A percentile compares a stretch with the other conserved stretches of the same genome.
phyloP scores from a whole-genome alignment of 2,329 filamentous ascomycete genomes.

The Diaporthe ampelina region DNA sequence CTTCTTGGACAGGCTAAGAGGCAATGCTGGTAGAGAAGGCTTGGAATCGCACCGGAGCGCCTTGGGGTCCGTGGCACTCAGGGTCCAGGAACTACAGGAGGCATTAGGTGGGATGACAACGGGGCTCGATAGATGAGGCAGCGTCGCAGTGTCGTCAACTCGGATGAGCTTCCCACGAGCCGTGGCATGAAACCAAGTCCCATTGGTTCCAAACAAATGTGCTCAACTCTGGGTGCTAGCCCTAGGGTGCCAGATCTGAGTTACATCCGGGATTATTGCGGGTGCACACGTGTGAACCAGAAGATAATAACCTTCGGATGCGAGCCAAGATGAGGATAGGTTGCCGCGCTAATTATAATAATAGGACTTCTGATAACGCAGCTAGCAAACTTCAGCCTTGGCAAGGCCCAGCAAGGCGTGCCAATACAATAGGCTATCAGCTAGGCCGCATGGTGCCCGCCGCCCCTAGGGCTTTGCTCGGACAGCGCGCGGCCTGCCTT shows the following conservation, averaged over 20 bases:
- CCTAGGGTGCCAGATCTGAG: background rate
- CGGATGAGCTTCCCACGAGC: background rate
- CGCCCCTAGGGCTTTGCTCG: background rate
- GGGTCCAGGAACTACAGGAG: constrained; percentile 22
- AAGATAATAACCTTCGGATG: background rate
- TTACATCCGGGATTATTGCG: background rate
- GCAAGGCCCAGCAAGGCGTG: background rate
- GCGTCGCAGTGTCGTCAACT: background rate
- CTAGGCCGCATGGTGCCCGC: too few relatives aligned
- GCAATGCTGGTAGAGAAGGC: background rate
- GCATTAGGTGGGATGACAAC: constrained; percentile 19
- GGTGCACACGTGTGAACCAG: background rate
- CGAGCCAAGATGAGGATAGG: background rate
- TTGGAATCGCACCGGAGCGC: constrained; percentile 13
- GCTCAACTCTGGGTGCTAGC: background rate
- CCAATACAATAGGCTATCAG: background rate
- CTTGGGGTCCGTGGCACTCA: background rate
- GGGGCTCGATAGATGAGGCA: constrained; percentile 9
- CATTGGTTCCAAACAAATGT: background rate
- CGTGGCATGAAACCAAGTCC: background rate
- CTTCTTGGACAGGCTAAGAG: constrained; percentile 1
- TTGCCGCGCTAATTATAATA: background rate
- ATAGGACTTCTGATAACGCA: background rate
- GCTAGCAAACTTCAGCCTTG: background rate
- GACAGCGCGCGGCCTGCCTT: constrained; percentile 8